Percentiles rank a stretch among this genome's conserved stretches.
Conservation (phyloP, 2,329 filamentous ascomycete genomes). For the Orbilia oligospora region DNA sequence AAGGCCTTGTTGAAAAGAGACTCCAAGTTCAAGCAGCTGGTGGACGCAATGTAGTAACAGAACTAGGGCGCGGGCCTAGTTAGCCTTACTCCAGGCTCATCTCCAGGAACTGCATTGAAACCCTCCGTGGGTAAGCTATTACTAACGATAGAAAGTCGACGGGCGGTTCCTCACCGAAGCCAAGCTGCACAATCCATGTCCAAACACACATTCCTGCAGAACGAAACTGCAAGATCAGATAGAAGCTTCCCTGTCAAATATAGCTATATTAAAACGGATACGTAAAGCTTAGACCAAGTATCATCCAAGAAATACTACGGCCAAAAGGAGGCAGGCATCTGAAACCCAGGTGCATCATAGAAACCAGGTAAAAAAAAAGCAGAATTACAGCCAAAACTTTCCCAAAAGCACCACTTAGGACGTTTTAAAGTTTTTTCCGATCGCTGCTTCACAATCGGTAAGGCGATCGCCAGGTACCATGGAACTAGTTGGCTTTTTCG, state of each 20-base stretch:
- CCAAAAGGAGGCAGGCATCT: conserved; percentile 20
- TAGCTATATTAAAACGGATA: not conserved
- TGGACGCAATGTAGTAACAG: conserved; percentile 25
- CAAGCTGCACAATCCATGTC: conserved; percentile 9
- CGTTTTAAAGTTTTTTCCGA: conserved; percentile 38
- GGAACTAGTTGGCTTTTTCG: conserved; percentile 31
- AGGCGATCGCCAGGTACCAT: conserved; percentile 39
- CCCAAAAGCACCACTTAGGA: not conserved
- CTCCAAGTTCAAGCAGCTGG: conserved; percentile 40
- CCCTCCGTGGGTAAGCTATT: not conserved
- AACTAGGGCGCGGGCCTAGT: conserved; percentile 1
- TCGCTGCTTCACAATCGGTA: conserved; percentile 21
- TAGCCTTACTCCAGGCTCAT: too few relatives aligned
- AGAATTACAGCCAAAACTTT: not conserved
- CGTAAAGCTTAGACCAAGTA: conserved; percentile 29
- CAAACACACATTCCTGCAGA: not conserved
- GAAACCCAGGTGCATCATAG: conserved; percentile 20
- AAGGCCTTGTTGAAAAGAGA: conserved; percentile 45
- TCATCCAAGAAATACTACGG: not conserved
- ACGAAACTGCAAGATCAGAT: not conserved
- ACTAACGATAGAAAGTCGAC: not conserved
- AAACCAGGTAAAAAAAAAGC: not conserved
- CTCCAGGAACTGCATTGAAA: not conserved
- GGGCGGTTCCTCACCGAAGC: not conserved
- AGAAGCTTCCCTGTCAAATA: not conserved